These are phyloP conservation scores for Chlorella sp. DNA, from an alignment of 139 green algal species.

Conservation along the genomic window DNA sequence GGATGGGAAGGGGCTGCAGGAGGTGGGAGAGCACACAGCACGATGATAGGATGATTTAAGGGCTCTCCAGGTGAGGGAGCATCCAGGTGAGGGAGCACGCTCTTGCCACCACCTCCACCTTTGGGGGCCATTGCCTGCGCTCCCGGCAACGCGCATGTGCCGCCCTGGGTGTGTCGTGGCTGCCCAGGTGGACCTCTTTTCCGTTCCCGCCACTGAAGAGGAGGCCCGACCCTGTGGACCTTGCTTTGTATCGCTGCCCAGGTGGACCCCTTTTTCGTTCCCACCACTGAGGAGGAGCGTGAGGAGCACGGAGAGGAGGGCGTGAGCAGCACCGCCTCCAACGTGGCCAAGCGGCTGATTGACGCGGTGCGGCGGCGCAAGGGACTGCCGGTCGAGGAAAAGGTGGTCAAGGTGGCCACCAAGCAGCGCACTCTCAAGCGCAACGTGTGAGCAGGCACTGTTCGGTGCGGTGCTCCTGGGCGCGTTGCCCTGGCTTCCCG, in stretches of 20 bases:
- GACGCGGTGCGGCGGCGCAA: conserved; percentile 85
- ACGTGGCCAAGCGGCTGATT: conserved; percentile 80
- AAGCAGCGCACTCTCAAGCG: conserved; percentile 95
- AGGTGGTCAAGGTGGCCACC: conserved; percentile 88
- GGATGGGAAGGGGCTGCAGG: not conserved
- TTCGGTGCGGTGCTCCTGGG: too few relatives aligned
- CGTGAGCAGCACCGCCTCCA: conserved; percentile 40
- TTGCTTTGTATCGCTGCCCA: too few relatives aligned
- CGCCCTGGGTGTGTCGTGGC: too few relatives aligned
- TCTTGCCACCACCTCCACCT: too few relatives aligned
- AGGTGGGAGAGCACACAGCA: not conserved
- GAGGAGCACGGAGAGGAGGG: conserved; percentile 96
- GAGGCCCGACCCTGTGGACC: too few relatives aligned
- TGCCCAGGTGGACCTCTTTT: conserved; percentile 91
- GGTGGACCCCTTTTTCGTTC: conserved; percentile 95
- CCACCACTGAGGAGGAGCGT: conserved; percentile 91
- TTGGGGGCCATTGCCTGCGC: too few relatives aligned
- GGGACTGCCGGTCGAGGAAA: conserved; percentile 90
- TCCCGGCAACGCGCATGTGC: too few relatives aligned
- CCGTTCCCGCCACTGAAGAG: conserved; percentile 90
- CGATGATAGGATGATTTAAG: not conserved
- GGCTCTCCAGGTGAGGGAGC: too few relatives aligned
- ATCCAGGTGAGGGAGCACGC: too few relatives aligned
- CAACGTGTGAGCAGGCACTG: conserved; percentile 92
- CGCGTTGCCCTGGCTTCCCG: too few relatives aligned